Percentiles rank a stretch among this genome's conserved stretches.
These are phyloP conservation scores for Tagetes erecta DNA, from an alignment of 129 eudicot genomes.

Conservation along the genomic window DNA sequence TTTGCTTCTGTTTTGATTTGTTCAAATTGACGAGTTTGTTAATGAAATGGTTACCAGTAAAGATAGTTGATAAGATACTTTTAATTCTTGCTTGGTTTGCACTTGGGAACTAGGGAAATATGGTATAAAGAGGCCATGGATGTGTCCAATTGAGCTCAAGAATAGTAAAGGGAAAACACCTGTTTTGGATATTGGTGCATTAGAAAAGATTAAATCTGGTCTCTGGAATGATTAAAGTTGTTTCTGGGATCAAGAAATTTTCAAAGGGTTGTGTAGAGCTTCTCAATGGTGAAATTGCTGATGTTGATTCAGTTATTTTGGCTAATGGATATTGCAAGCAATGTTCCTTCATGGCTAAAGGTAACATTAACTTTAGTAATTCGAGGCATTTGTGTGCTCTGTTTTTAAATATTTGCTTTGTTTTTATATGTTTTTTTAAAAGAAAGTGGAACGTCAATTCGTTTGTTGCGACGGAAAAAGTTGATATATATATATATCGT, in stretches of 20 bases:
- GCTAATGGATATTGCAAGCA: slow-evolving; percentile 96
- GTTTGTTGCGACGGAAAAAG: too few species aligned
- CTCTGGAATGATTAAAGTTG: slow-evolving; percentile 54
- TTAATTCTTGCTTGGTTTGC: slow-evolving; percentile 43
- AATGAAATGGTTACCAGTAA: slow-evolving; percentile 73
- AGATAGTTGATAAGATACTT: slow-evolving; percentile 60
- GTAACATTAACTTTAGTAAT: slow-evolving; percentile 39
- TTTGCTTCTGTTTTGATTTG: too few species aligned
- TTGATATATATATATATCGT: too few species aligned
- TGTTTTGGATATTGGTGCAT: slow-evolving; percentile 74
- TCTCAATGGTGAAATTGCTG: slow-evolving; percentile 56
- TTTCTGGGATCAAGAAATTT: slow-evolving; percentile 79
- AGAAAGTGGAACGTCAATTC: too few species aligned
- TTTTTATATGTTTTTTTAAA: too few species aligned
- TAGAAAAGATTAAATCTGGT: slow-evolving; percentile 55
- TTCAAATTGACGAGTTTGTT: slow-evolving; percentile 55
- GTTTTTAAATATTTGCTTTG: too few species aligned
- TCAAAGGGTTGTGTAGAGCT: slow-evolving; percentile 57
- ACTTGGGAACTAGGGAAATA: slow-evolving; percentile 67
- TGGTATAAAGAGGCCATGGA: slow-evolving; percentile 72
- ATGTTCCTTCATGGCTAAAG: slow-evolving; percentile 94
- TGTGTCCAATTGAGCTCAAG: slow-evolving; percentile 83
- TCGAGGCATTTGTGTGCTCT: not conserved
- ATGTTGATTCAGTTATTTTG: slow-evolving; percentile 69
- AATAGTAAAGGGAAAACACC: slow-evolving; percentile 75